phyloP scores from a whole-genome alignment of 352 stramenopile species.

The Globisporangium cederbergense region DNA sequence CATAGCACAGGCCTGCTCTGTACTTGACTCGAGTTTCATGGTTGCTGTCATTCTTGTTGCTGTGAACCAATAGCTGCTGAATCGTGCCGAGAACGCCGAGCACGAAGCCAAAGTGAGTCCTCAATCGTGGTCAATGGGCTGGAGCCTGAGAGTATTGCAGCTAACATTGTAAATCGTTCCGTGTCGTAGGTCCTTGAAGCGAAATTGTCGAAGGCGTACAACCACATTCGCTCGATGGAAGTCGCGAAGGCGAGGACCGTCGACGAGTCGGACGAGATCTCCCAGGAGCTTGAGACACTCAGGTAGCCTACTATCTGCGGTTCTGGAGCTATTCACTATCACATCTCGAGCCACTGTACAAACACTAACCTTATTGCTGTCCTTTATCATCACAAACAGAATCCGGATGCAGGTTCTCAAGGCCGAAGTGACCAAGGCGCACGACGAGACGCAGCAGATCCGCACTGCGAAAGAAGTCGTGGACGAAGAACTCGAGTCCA shows the following conservation, averaged over 20 bases:
- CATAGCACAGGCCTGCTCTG: too few species aligned
- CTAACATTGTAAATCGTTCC: background rate
- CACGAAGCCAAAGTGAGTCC: conserved; percentile 27
- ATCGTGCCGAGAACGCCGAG: conserved; percentile 41
- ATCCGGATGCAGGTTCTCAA: conserved; percentile 20
- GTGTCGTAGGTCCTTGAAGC: conserved; percentile 25
- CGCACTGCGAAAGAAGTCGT: conserved; percentile 13
- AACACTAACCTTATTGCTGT: too few species aligned
- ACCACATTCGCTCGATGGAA: conserved; percentile 39
- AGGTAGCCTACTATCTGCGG: background rate
- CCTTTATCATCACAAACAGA: conserved; percentile 6
- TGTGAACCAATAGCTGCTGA: conserved; percentile 21
- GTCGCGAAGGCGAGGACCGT: conserved; percentile 29
- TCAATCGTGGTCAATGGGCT: too few species aligned
- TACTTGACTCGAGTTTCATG: background rate
- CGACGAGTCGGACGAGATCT: conserved; percentile 32
- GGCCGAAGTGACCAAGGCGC: conserved; percentile 19
- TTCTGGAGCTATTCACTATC: too few species aligned
- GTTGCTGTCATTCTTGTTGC: background rate
- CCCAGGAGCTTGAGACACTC: conserved; percentile 28
- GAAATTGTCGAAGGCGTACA: conserved; percentile 28
- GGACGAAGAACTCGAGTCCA: conserved; percentile 26
- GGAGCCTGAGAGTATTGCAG: background rate
- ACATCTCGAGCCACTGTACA: too few species aligned
- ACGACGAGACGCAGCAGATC: conserved; percentile 21